Evolutionary conservation across 2,329 filamentous ascomycete species (phyloP), one percentile per base, ranked within the genome.

Genomic region (Tolypocladium sp.): DNA sequence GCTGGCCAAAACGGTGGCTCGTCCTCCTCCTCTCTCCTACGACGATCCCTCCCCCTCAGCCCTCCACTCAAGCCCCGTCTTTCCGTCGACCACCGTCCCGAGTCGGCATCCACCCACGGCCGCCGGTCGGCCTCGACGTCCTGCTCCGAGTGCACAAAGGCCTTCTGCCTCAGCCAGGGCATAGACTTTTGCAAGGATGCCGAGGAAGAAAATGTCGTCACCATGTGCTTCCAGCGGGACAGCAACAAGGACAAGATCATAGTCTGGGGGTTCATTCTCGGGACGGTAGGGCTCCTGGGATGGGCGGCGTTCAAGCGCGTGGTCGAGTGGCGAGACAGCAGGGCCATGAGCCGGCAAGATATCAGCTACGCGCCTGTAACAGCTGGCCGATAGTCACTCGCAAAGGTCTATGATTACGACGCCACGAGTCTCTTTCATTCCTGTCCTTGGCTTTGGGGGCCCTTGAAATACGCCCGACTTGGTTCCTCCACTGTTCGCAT

Each of bases 171-270:
- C 10, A 73, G 74, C 53, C 79, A 84, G 62, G 78, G 78, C 64
- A 80, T 88, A 30, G 82, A 82, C 59, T 85, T 88, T 67, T 88
- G 85, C 76, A 81, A 83, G 66, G 77, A 80, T 63, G 83, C 83
- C 57, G 79, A 80, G 63, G 83, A 87, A 64, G 82, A 80, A 67
- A 83, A 87, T 66, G 82, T 87, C 25, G 73, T 82, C 49, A 85
- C 85, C 35, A 77, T 79, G 67, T 88, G 85, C 69, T 88, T 88
- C 73, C 83, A 87, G 76, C 80, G 85, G 63, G 85, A 88, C 70
- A 85, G 82, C 69, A 80, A 80, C 70, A 88, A 88, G 73, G 85
- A 88, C 71, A 80, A 82, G 72, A 78, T 87, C 64, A 86, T 88
- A 41, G 85, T 88, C 4, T 84, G 85, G 79, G 80, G 76, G 1